phyloP scores from a whole-genome alignment of 352 stramenopile genomes.

The Pythium sp. region DNA sequence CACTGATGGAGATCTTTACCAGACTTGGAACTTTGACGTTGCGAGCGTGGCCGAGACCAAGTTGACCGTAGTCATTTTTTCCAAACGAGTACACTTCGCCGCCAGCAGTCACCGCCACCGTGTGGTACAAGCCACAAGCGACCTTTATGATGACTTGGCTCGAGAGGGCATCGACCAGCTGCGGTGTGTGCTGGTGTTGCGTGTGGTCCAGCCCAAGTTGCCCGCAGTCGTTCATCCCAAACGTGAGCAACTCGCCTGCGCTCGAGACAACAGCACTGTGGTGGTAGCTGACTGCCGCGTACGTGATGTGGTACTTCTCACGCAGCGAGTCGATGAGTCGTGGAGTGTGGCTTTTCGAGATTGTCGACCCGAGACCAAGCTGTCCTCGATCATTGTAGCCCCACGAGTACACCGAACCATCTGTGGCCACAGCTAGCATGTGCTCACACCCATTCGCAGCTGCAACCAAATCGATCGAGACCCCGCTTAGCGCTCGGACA shows the following conservation, averaged over 20 bases:
- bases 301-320: conserved; percentile 82
- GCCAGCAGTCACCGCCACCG: conserved; percentile 48
- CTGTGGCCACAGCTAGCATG: conserved; percentile 78
- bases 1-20: conserved; percentile 61
- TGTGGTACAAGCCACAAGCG: conserved; percentile 82
- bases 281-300: conserved; percentile 80
- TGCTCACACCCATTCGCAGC: conserved; percentile 85
- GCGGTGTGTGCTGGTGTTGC: conserved; percentile 83
- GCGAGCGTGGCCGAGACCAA: conserved; percentile 74
- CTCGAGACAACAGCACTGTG: conserved; percentile 82
- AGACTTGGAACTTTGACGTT: conserved; percentile 73
- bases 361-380: conserved; percentile 77
- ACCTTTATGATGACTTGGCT: conserved; percentile 74
- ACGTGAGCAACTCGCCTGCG: conserved; percentile 74
- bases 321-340: conserved; percentile 75
- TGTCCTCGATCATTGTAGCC: conserved; percentile 87
- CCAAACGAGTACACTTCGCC: conserved; percentile 85
- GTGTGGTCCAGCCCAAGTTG: conserved; percentile 80
- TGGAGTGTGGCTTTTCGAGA: conserved; percentile 85
- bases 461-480: conserved; percentile 67
- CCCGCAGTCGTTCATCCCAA: conserved; percentile 88
- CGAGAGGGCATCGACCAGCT: conserved; percentile 66
- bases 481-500: conserved; percentile 62
- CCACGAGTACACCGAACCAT: conserved; percentile 83
- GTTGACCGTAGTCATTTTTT: conserved; percentile 87